A percentile compares a stretch with the other conserved stretches of the same genome.
phyloP scores from a whole-genome alignment of 73 alveolate species.

The Tetrahymena thermophila region DNA sequence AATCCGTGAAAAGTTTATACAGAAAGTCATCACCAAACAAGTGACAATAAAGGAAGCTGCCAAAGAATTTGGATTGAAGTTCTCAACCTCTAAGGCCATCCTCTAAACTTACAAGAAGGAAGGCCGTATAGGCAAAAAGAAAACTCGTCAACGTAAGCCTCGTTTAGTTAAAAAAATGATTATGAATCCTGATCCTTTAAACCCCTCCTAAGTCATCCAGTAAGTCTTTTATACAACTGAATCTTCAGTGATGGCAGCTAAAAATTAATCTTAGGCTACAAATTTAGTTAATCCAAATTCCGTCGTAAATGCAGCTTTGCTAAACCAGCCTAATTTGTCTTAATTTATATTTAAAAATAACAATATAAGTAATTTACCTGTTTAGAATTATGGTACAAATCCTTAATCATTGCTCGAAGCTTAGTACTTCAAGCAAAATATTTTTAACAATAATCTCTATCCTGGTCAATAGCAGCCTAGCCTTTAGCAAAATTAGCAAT shows the following conservation, averaged over 20 bases:
- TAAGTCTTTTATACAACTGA: neutral
- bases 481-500: neutral
- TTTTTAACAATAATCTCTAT: neutral
- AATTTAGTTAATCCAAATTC: neutral
- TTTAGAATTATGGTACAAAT: neutral
- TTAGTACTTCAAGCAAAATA: neutral
- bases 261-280: neutral
- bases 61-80: constrained; percentile 36
- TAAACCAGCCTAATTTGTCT: neutral
- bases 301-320: neutral
- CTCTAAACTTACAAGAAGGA: constrained; percentile 37
- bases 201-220: neutral
- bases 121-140: constrained; percentile 44
- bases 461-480: neutral
- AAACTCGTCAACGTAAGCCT: constrained; percentile 35
- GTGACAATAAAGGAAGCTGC: constrained; percentile 40
- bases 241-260: neutral
- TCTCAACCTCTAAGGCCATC: constrained; percentile 42
- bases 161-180: neutral
- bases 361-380: neutral
- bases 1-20: constrained; percentile 26
- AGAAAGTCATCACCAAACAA: constrained; percentile 16
- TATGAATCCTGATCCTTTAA: neutral
- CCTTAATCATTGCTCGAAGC: neutral
- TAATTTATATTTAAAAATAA: neutral